A percentile compares a stretch with the other conserved stretches of the same genome.
Conservation (phyloP, 2,329 filamentous ascomycete species). For the Bipolaris sorokiniana region DNA sequence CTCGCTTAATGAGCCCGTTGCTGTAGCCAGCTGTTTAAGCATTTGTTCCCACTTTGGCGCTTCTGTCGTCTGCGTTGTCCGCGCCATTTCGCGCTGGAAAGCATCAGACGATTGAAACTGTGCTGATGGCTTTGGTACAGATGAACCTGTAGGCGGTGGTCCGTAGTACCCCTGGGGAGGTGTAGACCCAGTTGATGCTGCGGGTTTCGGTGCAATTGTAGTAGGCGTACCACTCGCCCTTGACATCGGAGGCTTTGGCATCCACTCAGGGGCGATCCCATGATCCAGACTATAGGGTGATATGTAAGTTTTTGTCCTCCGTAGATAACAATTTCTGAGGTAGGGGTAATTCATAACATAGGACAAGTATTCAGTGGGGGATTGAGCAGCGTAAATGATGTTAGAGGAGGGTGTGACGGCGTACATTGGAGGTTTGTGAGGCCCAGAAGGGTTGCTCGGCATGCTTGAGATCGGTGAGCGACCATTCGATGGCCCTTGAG, state of each 20-base stretch:
- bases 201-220: slow-evolving; percentile 23
- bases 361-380: slow-evolving; percentile 49
- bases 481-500: slow-evolving; percentile 40
- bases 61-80: slow-evolving; percentile 27
- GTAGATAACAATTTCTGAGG: slow-evolving; percentile 53
- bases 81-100: slow-evolving; percentile 51
- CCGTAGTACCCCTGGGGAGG: slow-evolving; percentile 21
- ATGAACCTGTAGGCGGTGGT: slow-evolving; percentile 15
- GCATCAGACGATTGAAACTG: slow-evolving; percentile 54
- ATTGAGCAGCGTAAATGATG: slow-evolving; percentile 45
- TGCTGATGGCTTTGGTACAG: slow-evolving; percentile 39
- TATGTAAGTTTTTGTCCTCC: slow-evolving; percentile 54
- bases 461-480: slow-evolving; percentile 42
- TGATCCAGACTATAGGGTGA: slow-evolving; percentile 55
- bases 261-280: slow-evolving; percentile 51
- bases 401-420: slow-evolving; percentile 45
- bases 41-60: slow-evolving; percentile 44
- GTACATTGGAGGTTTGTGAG: slow-evolving; percentile 49
- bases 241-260: slow-evolving; percentile 33
- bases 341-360: slow-evolving; percentile 55
- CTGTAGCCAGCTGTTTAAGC: slow-evolving; percentile 41
- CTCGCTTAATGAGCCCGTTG: slow-evolving; percentile 20
- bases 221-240: slow-evolving; percentile 16
- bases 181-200: slow-evolving; percentile 14
- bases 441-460: slow-evolving; percentile 37